Conservation (phyloP, 306 rosid genomes). For the Fragaria nilgerrensis region DNA sequence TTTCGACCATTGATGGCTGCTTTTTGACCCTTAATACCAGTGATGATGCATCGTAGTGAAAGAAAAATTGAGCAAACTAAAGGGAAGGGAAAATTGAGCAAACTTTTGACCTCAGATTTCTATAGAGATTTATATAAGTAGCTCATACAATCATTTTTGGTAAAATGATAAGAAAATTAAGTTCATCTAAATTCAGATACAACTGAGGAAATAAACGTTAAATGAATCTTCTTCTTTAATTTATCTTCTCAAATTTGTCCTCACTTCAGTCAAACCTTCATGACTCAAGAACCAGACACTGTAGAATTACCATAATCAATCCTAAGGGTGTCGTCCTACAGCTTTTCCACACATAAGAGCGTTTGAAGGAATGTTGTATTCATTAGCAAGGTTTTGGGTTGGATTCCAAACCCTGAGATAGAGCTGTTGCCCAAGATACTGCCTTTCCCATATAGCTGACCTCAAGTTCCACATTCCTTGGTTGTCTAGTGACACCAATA, state of each 20-base stretch:
- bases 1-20: neutral
- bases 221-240: neutral
- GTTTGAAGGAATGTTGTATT: conserved; percentile 71
- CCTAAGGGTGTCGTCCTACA: conserved; percentile 46
- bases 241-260: neutral
- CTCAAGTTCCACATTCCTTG: conserved; percentile 98
- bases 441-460: conserved; percentile 93
- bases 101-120: neutral
- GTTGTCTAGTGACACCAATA: conserved; percentile 88
- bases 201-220: neutral
- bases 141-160: neutral
- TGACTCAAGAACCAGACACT: conserved; percentile 33
- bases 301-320: conserved; percentile 2
- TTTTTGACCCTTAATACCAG: neutral
- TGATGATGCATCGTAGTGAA: neutral
- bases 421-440: conserved; percentile 87
- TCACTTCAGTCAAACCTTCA: conserved; percentile 55
- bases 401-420: conserved; percentile 82
- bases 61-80: neutral
- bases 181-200: conserved; percentile 6
- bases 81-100: neutral
- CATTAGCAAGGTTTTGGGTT: conserved; percentile 62
- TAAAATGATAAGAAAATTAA: neutral
- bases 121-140: neutral
- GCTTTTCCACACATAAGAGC: conserved; percentile 88